Evolutionary conservation across 768 basidiomycete genomes (phyloP).

Genomic region (Auricularia sp.): DNA sequence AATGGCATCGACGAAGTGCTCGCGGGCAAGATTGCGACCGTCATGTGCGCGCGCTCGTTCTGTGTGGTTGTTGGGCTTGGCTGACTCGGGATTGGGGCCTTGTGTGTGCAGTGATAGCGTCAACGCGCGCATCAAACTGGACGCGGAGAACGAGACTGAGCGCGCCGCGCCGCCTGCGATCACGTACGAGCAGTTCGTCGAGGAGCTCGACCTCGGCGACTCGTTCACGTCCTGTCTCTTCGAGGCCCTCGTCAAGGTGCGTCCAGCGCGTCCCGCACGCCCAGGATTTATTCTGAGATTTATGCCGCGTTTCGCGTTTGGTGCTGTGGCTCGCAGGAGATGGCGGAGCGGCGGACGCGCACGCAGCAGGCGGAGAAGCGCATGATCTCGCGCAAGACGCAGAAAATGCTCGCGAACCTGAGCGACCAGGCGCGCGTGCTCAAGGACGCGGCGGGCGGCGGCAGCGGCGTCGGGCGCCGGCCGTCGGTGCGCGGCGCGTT

Average conservation of each 20-base stretch:
- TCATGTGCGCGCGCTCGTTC: conserved; percentile 47
- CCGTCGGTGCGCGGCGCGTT: neutral
- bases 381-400: conserved; percentile 59
- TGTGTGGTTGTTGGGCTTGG: neutral
- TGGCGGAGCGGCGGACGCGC: conserved; percentile 61
- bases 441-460: conserved; percentile 21
- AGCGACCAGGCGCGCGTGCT: conserved; percentile 45
- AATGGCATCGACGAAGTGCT: conserved; percentile 48
- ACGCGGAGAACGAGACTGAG: conserved; percentile 17
- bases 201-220: conserved; percentile 68
- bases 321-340: conserved; percentile 39
- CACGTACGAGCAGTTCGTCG: conserved; percentile 64
- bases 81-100: neutral
- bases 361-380: conserved; percentile 41
- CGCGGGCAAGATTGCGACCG: conserved; percentile 59
- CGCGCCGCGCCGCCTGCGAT: conserved; percentile 43
- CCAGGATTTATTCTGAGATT: conserved; percentile 2
- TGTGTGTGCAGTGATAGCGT: conserved; percentile 33
- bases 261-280: conserved; percentile 12
- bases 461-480: neutral
- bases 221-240: conserved; percentile 68
- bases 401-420: conserved; percentile 48
- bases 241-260: conserved; percentile 70
- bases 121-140: conserved; percentile 56
- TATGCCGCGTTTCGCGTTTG: too few species aligned